A percentile compares a stretch with the other conserved stretches of the same genome.
These are phyloP conservation scores for Herpotrichia juniperi DNA, from an alignment of 2,329 filamentous ascomycete species.

Conservation along the genomic window DNA sequence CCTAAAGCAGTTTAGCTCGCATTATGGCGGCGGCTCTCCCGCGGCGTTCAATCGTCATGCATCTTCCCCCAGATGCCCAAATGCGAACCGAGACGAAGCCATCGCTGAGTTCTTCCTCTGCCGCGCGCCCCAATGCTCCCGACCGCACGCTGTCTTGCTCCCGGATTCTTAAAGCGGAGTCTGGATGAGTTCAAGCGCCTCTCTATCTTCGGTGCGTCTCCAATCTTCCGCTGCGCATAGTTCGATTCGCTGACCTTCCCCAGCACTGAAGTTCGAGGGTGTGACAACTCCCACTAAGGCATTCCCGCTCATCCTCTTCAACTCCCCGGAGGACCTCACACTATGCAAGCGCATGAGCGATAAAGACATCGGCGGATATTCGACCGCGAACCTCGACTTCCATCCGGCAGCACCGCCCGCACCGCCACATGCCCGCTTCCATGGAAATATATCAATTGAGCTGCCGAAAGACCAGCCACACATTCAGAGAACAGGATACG, in stretches of 20 bases:
- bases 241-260: conserved; percentile 34
- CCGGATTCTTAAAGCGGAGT: conserved; percentile 64
- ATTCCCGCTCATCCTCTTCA: conserved; percentile 69
- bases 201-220: conserved; percentile 57
- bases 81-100: background rate
- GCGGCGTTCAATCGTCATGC: conserved; percentile 4
- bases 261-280: conserved; percentile 73
- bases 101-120: background rate
- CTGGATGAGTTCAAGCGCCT: conserved; percentile 64
- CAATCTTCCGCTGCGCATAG: conserved; percentile 26
- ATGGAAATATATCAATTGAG: conserved; percentile 85
- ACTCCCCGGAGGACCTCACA: conserved; percentile 50
- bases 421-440: conserved; percentile 77
- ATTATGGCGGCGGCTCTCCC: conserved; percentile 37
- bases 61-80: background rate
- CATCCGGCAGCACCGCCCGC: conserved; percentile 54
- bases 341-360: conserved; percentile 82
- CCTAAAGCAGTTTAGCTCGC: conserved; percentile 26
- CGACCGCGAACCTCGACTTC: conserved; percentile 73
- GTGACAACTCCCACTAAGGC: conserved; percentile 69
- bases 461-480: conserved; percentile 77
- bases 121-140: conserved; percentile 40
- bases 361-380: conserved; percentile 84
- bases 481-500: conserved; percentile 81
- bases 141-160: conserved; percentile 42